phyloP scores from a whole-genome alignment of 495 filamentous ascomycete species.

The Umbilicaria muhlenbergii region DNA sequence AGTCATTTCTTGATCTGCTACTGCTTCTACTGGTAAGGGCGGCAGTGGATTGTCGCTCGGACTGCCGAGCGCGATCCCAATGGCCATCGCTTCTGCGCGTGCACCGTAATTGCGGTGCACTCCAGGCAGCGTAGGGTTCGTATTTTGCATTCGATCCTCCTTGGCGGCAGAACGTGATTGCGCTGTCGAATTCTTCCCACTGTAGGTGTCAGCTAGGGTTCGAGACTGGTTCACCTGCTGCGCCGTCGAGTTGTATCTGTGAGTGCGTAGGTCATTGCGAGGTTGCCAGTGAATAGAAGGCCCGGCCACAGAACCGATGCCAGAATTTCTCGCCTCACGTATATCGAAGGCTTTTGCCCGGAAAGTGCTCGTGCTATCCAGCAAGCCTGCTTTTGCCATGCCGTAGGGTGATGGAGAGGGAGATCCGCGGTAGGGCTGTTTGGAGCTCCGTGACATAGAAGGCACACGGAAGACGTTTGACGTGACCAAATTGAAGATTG shows the following conservation, averaged over 20 bases:
- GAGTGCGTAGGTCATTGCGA: neutral
- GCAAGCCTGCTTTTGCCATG: neutral
- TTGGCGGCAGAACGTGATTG: too few species aligned
- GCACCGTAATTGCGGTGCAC: constrained; percentile 7
- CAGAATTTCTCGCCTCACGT: neutral
- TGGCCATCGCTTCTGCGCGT: constrained; percentile 20
- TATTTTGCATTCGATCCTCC: too few species aligned
- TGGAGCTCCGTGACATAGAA: constrained; percentile 7
- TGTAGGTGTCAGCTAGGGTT: too few species aligned
- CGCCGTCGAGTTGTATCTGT: neutral
- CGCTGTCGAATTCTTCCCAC: too few species aligned
- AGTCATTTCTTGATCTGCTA: neutral
- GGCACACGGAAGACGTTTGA: constrained; percentile 5
- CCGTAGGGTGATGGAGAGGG: neutral
- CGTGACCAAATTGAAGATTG: constrained; percentile 1
- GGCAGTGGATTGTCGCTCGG: constrained; percentile 22
- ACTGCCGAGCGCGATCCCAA: constrained; percentile 40
- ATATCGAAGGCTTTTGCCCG: constrained; percentile 11
- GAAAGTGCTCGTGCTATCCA: constrained; percentile 20
- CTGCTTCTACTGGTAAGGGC: constrained; percentile 7
- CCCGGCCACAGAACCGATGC: too few species aligned
- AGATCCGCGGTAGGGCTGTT: neutral
- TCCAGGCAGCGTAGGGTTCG: constrained; percentile 6
- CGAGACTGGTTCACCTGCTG: neutral
- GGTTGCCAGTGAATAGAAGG: too few species aligned